phyloP scores from a whole-genome alignment of 495 filamentous ascomycete species.

The Neurospora sp. region DNA sequence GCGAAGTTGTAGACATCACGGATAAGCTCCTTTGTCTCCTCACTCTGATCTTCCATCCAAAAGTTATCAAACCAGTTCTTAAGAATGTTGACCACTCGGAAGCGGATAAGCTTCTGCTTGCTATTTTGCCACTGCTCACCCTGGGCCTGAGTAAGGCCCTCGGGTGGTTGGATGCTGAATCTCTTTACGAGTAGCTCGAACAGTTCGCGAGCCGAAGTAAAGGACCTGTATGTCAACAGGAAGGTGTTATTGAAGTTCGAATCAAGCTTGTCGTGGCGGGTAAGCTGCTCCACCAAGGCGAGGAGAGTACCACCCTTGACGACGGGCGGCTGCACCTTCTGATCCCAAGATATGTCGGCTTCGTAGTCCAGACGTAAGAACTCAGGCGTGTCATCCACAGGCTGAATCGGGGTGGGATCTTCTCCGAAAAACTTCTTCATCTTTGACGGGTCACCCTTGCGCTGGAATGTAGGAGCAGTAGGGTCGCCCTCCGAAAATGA shows the following conservation, averaged over 20 bases:
- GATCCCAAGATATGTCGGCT: conserved; percentile 80
- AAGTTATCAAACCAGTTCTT: conserved; percentile 98
- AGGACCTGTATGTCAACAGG: conserved; percentile 91
- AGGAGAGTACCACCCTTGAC: conserved; percentile 83
- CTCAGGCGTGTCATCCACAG: conserved; percentile 66
- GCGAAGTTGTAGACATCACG: conserved; percentile 84
- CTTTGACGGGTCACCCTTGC: conserved; percentile 67
- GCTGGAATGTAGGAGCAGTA: conserved; percentile 42
- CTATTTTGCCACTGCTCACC: conserved; percentile 82
- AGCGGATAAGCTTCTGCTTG: conserved; percentile 91
- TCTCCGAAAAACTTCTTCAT: conserved; percentile 85
- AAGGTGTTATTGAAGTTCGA: conserved; percentile 97
- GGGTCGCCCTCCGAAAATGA: conserved; percentile 59
- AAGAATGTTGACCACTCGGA: conserved; percentile 92
- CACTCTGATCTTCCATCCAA: conserved; percentile 92
- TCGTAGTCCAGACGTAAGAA: conserved; percentile 85
- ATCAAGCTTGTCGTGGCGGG: conserved; percentile 89
- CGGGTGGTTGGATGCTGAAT: conserved; percentile 89
- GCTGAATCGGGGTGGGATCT: conserved; percentile 46
- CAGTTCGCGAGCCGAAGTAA: conserved; percentile 79
- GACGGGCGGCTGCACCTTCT: conserved; percentile 57
- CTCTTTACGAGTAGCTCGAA: conserved; percentile 87
- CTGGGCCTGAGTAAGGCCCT: conserved; percentile 62
- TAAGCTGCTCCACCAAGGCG: conserved; percentile 91
- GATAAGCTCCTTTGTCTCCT: conserved; percentile 72